Evolutionary conservation across 805 yeast genomes (phyloP).

Genomic region (Candida manassasensis): DNA sequence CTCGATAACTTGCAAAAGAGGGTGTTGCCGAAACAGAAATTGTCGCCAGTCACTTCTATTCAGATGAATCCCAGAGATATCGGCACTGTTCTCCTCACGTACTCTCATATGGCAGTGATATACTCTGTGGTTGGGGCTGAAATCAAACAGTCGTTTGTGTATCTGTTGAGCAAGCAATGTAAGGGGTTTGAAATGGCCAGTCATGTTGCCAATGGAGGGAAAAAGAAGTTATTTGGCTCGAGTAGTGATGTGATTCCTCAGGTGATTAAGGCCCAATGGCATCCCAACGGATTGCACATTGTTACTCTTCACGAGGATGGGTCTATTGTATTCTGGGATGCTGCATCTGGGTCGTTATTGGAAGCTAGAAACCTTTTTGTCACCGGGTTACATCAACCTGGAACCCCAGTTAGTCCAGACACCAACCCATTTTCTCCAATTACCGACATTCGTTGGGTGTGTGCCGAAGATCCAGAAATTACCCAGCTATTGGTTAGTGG

Average conservation of each 20-base stretch:
- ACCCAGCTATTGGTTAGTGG: slow-evolving; percentile 72
- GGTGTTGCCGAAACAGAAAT: slow-evolving; percentile 50
- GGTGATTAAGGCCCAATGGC: slow-evolving; percentile 61
- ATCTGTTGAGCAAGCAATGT: slow-evolving; percentile 61
- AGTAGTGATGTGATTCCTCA: slow-evolving; percentile 30
- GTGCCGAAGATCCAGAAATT: slow-evolving; percentile 73
- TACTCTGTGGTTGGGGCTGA: slow-evolving; percentile 62
- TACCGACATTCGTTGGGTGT: slow-evolving; percentile 66
- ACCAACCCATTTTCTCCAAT: slow-evolving; percentile 36
- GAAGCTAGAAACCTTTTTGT: slow-evolving; percentile 73
- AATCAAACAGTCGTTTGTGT: slow-evolving; percentile 52
- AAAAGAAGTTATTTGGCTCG: slow-evolving; percentile 36
- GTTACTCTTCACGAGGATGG: slow-evolving; percentile 79
- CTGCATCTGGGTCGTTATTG: slow-evolving; percentile 64
- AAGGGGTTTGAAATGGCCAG: slow-evolving; percentile 48
- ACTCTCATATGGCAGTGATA: slow-evolving; percentile 61
- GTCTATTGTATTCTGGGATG: slow-evolving; percentile 90
- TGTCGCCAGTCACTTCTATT: slow-evolving; percentile 62
- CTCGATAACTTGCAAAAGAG: slow-evolving; percentile 67
- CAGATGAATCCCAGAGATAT: slow-evolving; percentile 88
- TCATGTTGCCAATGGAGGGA: slow-evolving; percentile 31
- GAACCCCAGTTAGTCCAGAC: slow-evolving; percentile 18
- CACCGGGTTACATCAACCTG: slow-evolving; percentile 55
- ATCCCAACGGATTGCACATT: slow-evolving; percentile 88
- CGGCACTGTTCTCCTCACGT: slow-evolving; percentile 71